These are phyloP conservation scores for Geranium incanum DNA, from an alignment of 441 rosid species.

Conservation along the genomic window DNA sequence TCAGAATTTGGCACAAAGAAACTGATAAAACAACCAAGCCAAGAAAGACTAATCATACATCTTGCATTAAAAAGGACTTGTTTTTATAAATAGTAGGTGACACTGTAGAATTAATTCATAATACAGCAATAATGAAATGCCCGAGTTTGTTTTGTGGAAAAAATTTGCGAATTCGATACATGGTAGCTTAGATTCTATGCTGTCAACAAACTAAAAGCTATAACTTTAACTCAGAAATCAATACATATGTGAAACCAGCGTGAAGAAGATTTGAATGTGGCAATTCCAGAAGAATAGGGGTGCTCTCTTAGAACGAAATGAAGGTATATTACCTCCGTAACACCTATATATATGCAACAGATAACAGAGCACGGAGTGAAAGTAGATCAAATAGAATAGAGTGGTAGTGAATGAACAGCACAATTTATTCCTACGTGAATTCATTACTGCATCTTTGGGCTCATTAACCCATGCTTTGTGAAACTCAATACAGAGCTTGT, in stretches of 20 bases:
- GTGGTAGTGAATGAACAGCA: not conserved
- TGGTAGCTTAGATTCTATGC: too few relatives aligned
- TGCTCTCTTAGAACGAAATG: not conserved
- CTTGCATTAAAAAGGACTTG: not conserved
- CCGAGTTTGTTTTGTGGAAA: not conserved
- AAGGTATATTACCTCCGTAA: too few relatives aligned
- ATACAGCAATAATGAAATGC: not conserved
- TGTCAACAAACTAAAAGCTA: too few relatives aligned
- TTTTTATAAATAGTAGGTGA: not conserved
- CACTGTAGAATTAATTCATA: not conserved
- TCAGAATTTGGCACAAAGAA: not conserved
- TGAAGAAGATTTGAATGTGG: not conserved
- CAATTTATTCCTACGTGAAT: not conserved
- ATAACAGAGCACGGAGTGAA: too few relatives aligned
- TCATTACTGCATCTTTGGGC: not conserved
- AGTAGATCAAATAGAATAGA: not conserved
- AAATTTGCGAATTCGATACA: too few relatives aligned
- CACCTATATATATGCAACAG: too few relatives aligned
- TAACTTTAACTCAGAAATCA: too few relatives aligned
- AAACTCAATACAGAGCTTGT: not conserved
- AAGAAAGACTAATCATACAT: constrained; percentile 1
- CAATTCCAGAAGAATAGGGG: not conserved
- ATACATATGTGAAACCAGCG: not conserved
- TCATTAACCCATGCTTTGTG: not conserved
- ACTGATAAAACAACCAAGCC: not conserved